phyloP scores from a whole-genome alignment of 495 filamentous ascomycete genomes.

The Podospora pseudoanserina region DNA sequence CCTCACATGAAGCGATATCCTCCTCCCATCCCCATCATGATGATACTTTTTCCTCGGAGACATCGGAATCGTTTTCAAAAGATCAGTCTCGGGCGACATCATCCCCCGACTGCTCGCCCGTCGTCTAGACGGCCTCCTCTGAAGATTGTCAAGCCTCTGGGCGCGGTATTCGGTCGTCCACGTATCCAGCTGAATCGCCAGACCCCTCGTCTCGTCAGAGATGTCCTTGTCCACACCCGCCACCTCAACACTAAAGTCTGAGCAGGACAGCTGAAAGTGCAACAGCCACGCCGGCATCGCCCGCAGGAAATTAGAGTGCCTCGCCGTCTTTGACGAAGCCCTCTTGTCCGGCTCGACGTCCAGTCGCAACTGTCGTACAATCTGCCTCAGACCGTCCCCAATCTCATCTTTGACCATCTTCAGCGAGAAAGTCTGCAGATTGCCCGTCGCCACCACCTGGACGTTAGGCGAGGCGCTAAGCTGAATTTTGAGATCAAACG shows the following conservation, averaged over 20 bases:
- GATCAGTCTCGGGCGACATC: slow-evolving; percentile 53
- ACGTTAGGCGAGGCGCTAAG: slow-evolving; percentile 83
- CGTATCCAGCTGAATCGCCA: slow-evolving; percentile 81
- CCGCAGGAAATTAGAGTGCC: slow-evolving; percentile 65
- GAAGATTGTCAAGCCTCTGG: slow-evolving; percentile 61
- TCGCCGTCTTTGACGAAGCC: slow-evolving; percentile 43
- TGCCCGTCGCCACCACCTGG: slow-evolving; percentile 72
- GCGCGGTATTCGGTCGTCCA: slow-evolving; percentile 90
- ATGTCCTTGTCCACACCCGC: slow-evolving; percentile 82
- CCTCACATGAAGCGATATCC: slow-evolving; percentile 72
- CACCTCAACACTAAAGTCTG: slow-evolving; percentile 84
- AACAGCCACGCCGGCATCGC: slow-evolving; percentile 78
- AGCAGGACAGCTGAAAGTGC: slow-evolving; percentile 78
- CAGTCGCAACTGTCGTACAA: slow-evolving; percentile 70
- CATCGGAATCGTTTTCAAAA: slow-evolving; percentile 55
- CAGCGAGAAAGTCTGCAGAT: slow-evolving; percentile 78
- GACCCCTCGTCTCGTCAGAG: slow-evolving; percentile 70
- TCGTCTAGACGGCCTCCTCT: slow-evolving; percentile 50
- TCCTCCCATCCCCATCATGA: slow-evolving; percentile 73
- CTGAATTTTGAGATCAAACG: slow-evolving; percentile 78
- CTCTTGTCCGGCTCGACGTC: slow-evolving; percentile 60
- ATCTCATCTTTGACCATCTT: slow-evolving; percentile 91
- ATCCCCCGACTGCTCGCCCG: slow-evolving; percentile 57
- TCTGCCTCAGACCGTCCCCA: slow-evolving; percentile 84
- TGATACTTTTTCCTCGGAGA: slow-evolving; percentile 56